Base-by-base conservation (phyloP, 2,329 filamentous ascomycete species). In the Incumbomyces lentus region DNA sequence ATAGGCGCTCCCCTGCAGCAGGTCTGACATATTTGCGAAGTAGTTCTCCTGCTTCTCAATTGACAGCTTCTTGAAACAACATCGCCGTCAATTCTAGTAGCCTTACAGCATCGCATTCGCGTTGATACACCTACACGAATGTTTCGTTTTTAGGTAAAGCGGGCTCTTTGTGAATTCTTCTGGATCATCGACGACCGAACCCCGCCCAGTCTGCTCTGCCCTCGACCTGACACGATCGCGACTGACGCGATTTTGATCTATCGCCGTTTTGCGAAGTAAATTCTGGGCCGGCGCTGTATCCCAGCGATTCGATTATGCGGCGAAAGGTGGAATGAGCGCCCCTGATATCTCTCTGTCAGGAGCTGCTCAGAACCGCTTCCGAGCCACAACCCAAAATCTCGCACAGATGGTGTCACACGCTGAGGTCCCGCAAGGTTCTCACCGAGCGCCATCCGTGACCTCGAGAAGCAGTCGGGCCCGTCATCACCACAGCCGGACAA, bases 401-500 rank as follows among this genome's bases (percentile, higher is more conserved):
- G 13, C 49, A 36, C 52, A 55, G 52, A 66, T 65, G 64, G 63
- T 65, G 40, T 66, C 69, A 34, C 67, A 68, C 49, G 67, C 68
- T 51, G 68, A 70, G 55, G 57, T 66, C 35, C 62, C 68, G 46
- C 37, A 46, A 32, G 69, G 72, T 61, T 72, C 78, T 57, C 74
- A 55, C 64, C 77, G 62, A 66, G 78, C 65, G 72, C 79, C 61
- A 65, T 88, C 69, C 63, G 67, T 82, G 58, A 76, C 82, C 49
- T 81, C 78, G 52, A 79, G 81, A 59, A 73, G 78, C 48, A 73
- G 75, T 12, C 65, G 71, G 46, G 73, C 72, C 19, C 74, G 81
- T 53, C 74, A 80, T 52, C 72, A 73, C 36, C 55, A 57, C 58
- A 85, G 88, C 59, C 82, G 84, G 62, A 82, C 86, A 52, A 92